Evolutionary conservation across 2,329 filamentous ascomycete species (phyloP).

Genomic region (Beauveria brongniartii): DNA sequence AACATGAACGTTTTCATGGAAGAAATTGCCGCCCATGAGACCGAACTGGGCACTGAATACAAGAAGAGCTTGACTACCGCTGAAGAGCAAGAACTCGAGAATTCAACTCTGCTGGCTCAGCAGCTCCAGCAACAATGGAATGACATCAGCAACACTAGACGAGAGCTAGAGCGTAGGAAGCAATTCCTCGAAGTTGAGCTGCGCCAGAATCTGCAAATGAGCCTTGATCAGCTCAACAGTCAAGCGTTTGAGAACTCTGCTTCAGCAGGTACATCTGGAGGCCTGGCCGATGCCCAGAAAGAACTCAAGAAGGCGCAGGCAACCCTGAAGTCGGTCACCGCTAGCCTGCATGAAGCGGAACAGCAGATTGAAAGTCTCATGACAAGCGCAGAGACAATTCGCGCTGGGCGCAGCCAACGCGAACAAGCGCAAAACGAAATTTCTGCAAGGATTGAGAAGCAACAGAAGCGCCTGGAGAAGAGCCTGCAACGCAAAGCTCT

Average conservation of each 20-base stretch:
- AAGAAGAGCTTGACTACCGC: conserved; percentile 76
- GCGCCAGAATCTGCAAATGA: conserved; percentile 79
- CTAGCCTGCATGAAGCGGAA: conserved; percentile 68
- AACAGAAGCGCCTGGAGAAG: conserved; percentile 87
- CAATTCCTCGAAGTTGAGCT: conserved; percentile 78
- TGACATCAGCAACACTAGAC: conserved; percentile 62
- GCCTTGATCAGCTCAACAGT: conserved; percentile 76
- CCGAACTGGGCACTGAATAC: conserved; percentile 78
- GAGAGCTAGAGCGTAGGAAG: conserved; percentile 74
- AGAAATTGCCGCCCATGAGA: conserved; percentile 67
- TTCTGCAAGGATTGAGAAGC: conserved; percentile 68
- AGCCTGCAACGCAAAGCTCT: conserved; percentile 81
- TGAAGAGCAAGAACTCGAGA: conserved; percentile 77
- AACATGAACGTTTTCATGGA: conserved; percentile 70
- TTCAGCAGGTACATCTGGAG: conserved; percentile 48
- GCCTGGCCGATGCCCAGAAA: conserved; percentile 68
- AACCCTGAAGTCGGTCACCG: conserved; percentile 56
- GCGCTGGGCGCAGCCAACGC: conserved; percentile 50
- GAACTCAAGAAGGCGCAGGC: conserved; percentile 74
- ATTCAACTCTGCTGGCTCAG: conserved; percentile 60
- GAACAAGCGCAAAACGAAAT: conserved; percentile 69
- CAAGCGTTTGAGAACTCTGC: conserved; percentile 60
- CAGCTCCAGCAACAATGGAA: conserved; percentile 70
- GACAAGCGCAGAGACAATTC: conserved; percentile 46
- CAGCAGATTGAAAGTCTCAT: conserved; percentile 51